Evolutionary conservation across 495 filamentous ascomycete species (phyloP).

Genomic region (Penicillium malachiteum): DNA sequence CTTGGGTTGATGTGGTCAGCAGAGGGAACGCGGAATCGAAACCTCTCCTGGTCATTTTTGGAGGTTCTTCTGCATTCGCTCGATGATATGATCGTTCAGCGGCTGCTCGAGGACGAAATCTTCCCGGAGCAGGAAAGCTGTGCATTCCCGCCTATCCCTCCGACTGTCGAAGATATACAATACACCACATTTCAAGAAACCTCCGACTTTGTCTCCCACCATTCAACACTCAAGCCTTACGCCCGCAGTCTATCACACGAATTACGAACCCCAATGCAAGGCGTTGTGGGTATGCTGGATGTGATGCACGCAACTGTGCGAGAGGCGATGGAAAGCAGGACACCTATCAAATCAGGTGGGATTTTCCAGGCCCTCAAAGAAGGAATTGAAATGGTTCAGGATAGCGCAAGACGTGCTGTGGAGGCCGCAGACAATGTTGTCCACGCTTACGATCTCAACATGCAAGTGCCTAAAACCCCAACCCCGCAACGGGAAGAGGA

Average conservation of each 20-base stretch:
- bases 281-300: conserved; percentile 81
- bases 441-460: conserved; percentile 83
- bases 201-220: conserved; percentile 52
- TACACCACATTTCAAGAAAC: conserved; percentile 19
- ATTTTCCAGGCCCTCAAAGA: conserved; percentile 66
- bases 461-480: conserved; percentile 68
- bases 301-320: conserved; percentile 79
- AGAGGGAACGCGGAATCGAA: conserved; percentile 56
- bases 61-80: conserved; percentile 75
- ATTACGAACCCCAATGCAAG: conserved; percentile 81
- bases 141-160: conserved; percentile 9
- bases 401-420: conserved; percentile 74
- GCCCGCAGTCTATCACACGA: conserved; percentile 79
- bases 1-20: conserved; percentile 74
- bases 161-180: conserved; percentile 39
- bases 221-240: conserved; percentile 63
- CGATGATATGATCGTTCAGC: conserved; percentile 66
- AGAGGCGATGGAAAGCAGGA: conserved; percentile 61
- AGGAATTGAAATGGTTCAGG: conserved; percentile 78
- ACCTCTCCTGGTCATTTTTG: conserved; percentile 66
- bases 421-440: conserved; percentile 85
- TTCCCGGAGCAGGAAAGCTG: conserved; percentile 7
- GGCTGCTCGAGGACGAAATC: conserved; percentile 36
- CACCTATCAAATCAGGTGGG: conserved; percentile 46
- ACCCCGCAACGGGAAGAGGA: conserved; percentile 40